Evolutionary conservation across 2,329 filamentous ascomycete genomes (phyloP).

Genomic region (Aspergillus bombycis): DNA sequence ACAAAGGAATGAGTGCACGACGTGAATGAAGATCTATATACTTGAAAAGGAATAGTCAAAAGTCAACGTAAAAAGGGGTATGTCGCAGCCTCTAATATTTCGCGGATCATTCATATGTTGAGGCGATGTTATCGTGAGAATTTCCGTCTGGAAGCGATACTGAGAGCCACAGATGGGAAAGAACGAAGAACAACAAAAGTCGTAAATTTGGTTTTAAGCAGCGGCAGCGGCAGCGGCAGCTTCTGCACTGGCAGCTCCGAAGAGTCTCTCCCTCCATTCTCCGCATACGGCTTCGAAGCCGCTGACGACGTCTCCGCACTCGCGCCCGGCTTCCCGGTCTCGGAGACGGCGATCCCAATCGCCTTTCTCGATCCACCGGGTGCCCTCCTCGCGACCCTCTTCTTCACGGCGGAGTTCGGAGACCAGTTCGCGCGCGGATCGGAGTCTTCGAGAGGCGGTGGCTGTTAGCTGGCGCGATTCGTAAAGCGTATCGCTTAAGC

Average conservation of each 20-base stretch:
- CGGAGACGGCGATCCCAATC: conserved; percentile 80
- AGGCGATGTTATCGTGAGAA: neutral
- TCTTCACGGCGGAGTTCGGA: conserved; percentile 82
- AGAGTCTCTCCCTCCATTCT: conserved; percentile 75
- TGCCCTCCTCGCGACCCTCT: conserved; percentile 79
- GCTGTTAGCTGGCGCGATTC: conserved; percentile 89
- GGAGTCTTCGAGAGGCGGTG: conserved; percentile 76
- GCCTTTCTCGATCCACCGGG: conserved; percentile 76
- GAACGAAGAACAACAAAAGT: neutral
- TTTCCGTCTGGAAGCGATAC: neutral
- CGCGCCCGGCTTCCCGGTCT: conserved; percentile 77
- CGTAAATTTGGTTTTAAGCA: conserved; percentile 23
- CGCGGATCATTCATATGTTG: neutral
- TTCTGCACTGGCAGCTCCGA: conserved; percentile 49
- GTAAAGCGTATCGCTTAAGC: conserved; percentile 87
- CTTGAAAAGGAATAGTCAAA: neutral
- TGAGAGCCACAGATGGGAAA: neutral
- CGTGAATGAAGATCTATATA: conserved; percentile 1
- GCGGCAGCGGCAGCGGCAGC: conserved; percentile 38
- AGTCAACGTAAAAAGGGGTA: neutral
- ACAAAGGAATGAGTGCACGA: neutral
- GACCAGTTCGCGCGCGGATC: conserved; percentile 81
- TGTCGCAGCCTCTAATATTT: neutral
- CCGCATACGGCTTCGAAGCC: conserved; percentile 93
- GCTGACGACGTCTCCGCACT: conserved; percentile 84